A percentile compares a stretch with the other conserved stretches of the same genome.
These are phyloP conservation scores for Nicotiana tabacum DNA, from an alignment of 257 asterid species.

Conservation along the genomic window DNA sequence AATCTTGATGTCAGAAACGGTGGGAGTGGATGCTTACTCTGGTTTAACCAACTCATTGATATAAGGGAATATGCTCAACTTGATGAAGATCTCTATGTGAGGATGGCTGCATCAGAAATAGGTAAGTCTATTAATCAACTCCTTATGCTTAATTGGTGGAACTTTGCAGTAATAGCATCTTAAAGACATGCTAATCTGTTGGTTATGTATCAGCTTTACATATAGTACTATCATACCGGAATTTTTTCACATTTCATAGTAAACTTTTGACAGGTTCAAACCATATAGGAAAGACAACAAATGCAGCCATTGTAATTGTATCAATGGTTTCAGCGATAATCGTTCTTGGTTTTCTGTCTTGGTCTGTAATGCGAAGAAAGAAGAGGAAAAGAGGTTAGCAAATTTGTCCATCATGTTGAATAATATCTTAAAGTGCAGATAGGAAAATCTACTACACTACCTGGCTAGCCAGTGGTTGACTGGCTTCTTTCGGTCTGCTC, in stretches of 20 bases:
- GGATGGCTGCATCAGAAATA: constrained; percentile 30
- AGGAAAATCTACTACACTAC: background rate
- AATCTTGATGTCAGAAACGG: constrained; percentile 16
- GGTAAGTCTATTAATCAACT: constrained; percentile 7
- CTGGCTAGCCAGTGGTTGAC: background rate
- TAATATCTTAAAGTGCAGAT: background rate
- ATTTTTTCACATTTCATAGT: background rate
- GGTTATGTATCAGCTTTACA: background rate
- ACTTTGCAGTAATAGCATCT: background rate
- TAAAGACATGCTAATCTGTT: background rate
- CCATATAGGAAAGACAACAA: background rate
- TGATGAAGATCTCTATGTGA: constrained; percentile 23
- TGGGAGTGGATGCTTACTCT: constrained; percentile 32
- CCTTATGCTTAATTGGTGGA: background rate
- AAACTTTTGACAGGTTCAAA: background rate
- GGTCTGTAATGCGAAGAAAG: background rate
- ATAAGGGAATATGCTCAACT: constrained; percentile 16
- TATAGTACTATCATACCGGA: background rate
- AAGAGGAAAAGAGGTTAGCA: background rate
- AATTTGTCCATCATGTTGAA: background rate
- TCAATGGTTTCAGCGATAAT: background rate
- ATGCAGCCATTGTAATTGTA: too few species aligned
- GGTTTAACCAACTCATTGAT: constrained; percentile 30
- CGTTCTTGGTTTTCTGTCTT: background rate
- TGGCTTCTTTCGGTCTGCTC: background rate